Evolutionary conservation across 768 basidiomycete genomes (phyloP), one percentile per base, ranked within the genome.

Genomic region (Lentinula raphanica): DNA sequence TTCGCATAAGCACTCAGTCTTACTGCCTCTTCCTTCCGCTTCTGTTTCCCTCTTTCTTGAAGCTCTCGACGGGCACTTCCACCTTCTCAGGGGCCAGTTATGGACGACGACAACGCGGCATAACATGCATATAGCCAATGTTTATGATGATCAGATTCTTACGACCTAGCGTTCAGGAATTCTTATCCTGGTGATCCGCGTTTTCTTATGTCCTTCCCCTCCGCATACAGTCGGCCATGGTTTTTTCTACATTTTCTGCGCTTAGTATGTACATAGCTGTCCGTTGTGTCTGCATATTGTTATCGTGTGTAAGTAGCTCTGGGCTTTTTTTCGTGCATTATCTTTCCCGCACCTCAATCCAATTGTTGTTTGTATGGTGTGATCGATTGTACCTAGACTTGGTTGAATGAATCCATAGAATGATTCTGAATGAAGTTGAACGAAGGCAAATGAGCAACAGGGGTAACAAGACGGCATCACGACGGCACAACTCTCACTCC

Each of bases 31-130:
- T 15, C 12, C 28, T 23, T 23, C 27, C 28, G 21, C 5, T 25
- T 42, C 19, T 28, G 5, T 8, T 55, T 27, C n/a, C n/a, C n/a
- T 42, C 25, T 19, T 55, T 19, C 44, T 15, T 13, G 3, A 29
- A 9, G 54, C 54, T 56, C 54, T 56, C 25, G 54, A 56, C 11
- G 54, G n/a, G 48, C 19, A 49, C 56, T 59, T 58, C 40, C 45
- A 56, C 54, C 9, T 23, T 32, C 21, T 45, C 15, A 15, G 56
- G 32, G 56, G 45, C 56, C 11, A 58, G 56, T 40, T 4, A 49
- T 36, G 45, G 36, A 46, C 36, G 36, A 42, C 27, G 42, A 45
- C 54, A 19, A 44, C 25, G 42, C 54, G 54, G 54, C 54, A 56
- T 42, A 45, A 46, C 54, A 49, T 49, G 48, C 48, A 49, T 31